phyloP scores from a whole-genome alignment of 1,284 basidiomycete species.

The Neolentinus lepideus region DNA sequence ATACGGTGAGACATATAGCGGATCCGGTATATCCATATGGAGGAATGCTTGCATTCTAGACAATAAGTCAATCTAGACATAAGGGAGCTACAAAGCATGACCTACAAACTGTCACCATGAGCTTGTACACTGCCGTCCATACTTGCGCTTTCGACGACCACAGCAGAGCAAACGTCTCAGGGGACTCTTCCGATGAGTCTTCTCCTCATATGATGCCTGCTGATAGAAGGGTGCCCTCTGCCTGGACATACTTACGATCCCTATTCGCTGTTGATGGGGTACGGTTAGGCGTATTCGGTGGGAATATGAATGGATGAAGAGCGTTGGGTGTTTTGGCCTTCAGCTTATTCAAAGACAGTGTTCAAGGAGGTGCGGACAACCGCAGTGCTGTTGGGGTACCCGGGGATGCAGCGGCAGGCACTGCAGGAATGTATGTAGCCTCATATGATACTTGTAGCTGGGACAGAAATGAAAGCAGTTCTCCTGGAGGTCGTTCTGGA shows the following conservation, averaged over 20 bases:
- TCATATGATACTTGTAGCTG: conserved; percentile 76
- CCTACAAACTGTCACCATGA: conserved; percentile 73
- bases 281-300: conserved; percentile 70
- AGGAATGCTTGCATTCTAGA: conserved; percentile 50
- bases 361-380: conserved; percentile 41
- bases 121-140: conserved; percentile 74
- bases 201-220: conserved; percentile 73
- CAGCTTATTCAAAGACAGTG: conserved; percentile 30
- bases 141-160: conserved; percentile 48
- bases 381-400: conserved; percentile 23
- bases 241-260: conserved; percentile 66
- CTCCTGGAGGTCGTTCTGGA: conserved; percentile 39
- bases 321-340: conserved; percentile 19
- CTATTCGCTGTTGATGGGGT: conserved; percentile 59
- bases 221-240: conserved; percentile 70
- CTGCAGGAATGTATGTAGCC: conserved; percentile 69
- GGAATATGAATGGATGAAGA: conserved; percentile 58
- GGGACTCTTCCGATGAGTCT: conserved; percentile 30
- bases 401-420: conserved; percentile 8
- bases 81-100: conserved; percentile 11
- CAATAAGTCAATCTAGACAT: conserved; percentile 2
- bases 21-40: conserved; percentile 61
- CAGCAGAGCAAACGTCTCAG: conserved; percentile 55
- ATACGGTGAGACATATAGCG: conserved; percentile 77
- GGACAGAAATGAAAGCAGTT: conserved; percentile 57